A percentile compares a stretch with the other conserved stretches of the same genome.
phyloP scores from a whole-genome alignment of 2,329 filamentous ascomycete species.

The Ceratocystis huliohia region DNA sequence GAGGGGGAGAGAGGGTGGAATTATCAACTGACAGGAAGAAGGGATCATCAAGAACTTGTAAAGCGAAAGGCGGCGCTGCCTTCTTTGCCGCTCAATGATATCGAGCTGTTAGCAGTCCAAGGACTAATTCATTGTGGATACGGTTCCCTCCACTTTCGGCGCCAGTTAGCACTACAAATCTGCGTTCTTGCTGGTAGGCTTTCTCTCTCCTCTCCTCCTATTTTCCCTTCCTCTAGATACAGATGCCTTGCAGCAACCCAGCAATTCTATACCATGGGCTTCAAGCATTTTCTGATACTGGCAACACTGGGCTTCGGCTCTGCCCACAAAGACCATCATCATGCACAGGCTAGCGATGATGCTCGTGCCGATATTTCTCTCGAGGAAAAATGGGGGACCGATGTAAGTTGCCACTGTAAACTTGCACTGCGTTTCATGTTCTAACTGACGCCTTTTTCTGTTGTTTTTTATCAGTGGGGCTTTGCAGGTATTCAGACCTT shows the following conservation, averaged over 20 bases:
- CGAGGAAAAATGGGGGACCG: conserved; percentile 20
- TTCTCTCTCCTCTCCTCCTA: background rate
- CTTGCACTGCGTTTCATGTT: background rate
- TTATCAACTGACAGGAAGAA: background rate
- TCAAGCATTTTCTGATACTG: conserved; percentile 11
- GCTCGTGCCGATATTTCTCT: background rate
- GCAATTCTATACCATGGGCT: conserved; percentile 5
- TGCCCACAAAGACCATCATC: conserved; percentile 14
- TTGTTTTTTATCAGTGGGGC: conserved; percentile 26
- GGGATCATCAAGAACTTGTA: background rate
- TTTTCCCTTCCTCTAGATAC: background rate
- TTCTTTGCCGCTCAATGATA: background rate
- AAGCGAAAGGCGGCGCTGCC: background rate
- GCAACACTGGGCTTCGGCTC: background rate
- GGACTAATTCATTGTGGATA: background rate
- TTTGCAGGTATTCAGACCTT: conserved; percentile 67
- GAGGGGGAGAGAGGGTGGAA: background rate
- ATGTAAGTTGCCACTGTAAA: conserved; percentile 14
- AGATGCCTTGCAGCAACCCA: background rate
- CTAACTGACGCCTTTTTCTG: background rate
- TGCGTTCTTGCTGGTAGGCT: background rate
- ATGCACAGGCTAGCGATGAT: background rate
- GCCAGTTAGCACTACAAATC: background rate
- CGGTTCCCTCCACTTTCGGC: background rate
- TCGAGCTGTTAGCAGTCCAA: background rate